A percentile compares a stretch with the other conserved stretches of the same genome.
Evolutionary conservation across 306 rosid species (phyloP).

Genomic region (Abrus pulchellus): DNA sequence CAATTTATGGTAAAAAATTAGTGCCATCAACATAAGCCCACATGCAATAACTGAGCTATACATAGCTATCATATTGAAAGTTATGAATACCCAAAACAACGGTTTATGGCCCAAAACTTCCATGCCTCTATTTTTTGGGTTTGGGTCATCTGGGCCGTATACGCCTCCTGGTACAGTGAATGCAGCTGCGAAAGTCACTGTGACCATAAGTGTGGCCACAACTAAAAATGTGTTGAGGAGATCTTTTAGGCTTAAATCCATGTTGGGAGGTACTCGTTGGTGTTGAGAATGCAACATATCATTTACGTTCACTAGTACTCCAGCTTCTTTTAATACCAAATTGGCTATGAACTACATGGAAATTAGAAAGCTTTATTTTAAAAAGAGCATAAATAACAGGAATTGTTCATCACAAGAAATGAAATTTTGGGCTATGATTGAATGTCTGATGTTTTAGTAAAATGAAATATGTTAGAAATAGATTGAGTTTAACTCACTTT

Average conservation of each 20-base stretch:
- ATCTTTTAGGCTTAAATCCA: neutral
- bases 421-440: neutral
- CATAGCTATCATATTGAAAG: conserved; percentile 20
- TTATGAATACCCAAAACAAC: conserved; percentile 21
- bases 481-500: too few relatives aligned
- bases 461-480: neutral
- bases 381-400: neutral
- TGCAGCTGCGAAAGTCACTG: conserved; percentile 51
- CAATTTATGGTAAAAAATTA: neutral
- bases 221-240: conserved; percentile 27
- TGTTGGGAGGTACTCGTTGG: neutral
- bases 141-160: neutral
- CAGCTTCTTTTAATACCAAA: neutral
- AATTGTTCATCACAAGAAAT: neutral
- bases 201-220: conserved; percentile 37
- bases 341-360: neutral
- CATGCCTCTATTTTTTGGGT: neutral
- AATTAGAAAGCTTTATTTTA: neutral
- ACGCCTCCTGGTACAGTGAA: conserved; percentile 47
- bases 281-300: neutral
- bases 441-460: neutral
- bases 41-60: conserved; percentile 20
- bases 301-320: neutral
- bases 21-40: neutral
- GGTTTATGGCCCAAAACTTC: neutral